These are phyloP conservation scores for Pleurotus salmoneostramineus DNA, from an alignment of 768 basidiomycete species.

Conservation along the genomic window DNA sequence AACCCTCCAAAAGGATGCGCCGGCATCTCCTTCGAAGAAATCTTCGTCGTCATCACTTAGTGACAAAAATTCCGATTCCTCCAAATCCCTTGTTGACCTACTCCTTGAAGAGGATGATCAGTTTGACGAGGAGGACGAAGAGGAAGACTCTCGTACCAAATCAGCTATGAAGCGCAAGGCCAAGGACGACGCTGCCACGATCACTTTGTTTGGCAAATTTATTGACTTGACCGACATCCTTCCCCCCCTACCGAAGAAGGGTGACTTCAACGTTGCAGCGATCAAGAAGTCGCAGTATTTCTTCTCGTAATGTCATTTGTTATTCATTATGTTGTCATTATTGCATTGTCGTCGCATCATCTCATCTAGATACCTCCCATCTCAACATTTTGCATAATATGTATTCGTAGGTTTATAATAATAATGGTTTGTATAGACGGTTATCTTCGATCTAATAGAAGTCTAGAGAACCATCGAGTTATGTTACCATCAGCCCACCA, in stretches of 20 bases:
- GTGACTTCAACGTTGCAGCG: constrained; percentile 76
- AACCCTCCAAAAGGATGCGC: background rate
- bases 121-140: constrained; percentile 8
- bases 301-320: constrained; percentile 67
- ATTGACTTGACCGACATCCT: constrained; percentile 71
- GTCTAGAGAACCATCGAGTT: too few species aligned
- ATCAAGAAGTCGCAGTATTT: constrained; percentile 88
- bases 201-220: constrained; percentile 51
- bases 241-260: constrained; percentile 81
- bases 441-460: too few species aligned
- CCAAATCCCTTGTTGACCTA: constrained; percentile 5
- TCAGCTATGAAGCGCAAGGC: constrained; percentile 12
- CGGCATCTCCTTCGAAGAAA: background rate
- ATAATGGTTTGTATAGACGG: background rate
- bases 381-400: constrained; percentile 7
- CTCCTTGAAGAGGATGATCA: constrained; percentile 7
- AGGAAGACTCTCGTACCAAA: constrained; percentile 10
- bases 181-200: constrained; percentile 19
- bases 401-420: constrained; percentile 1
- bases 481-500: too few species aligned
- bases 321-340: background rate
- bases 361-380: background rate
- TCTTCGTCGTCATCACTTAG: background rate
- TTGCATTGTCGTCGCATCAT: background rate
- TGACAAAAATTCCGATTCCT: background rate